Evolutionary conservation across 345 rosid genomes (phyloP).

Genomic region (Aethionema arabicum): DNA sequence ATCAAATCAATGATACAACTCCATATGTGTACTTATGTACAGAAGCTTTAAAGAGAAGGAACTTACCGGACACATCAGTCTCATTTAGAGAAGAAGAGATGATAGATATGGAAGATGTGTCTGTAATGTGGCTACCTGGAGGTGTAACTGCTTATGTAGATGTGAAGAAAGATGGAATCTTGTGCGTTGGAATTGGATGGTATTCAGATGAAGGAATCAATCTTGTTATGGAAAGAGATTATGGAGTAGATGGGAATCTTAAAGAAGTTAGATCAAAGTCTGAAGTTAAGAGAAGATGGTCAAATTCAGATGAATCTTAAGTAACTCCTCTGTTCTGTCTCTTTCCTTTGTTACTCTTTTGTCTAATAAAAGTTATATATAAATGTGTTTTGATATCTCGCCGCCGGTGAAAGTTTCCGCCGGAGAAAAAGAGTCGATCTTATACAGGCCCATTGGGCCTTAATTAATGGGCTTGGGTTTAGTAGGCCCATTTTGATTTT

Average conservation of each 20-base stretch:
- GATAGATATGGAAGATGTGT: conserved; percentile 67
- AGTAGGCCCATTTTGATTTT: conserved; percentile 11
- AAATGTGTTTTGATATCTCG: not conserved
- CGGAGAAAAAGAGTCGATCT: not conserved
- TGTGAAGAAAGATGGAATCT: conserved; percentile 65
- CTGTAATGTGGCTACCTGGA: conserved; percentile 83
- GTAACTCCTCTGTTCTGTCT: conserved; percentile 21
- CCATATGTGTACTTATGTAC: conserved; percentile 77
- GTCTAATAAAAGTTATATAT: conserved; percentile 13
- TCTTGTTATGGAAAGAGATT: conserved; percentile 91
- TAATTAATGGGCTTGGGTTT: not conserved
- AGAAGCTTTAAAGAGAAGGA: conserved; percentile 76
- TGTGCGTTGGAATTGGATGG: conserved; percentile 88
- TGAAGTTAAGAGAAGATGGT: conserved; percentile 84
- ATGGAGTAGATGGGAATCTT: conserved; percentile 75
- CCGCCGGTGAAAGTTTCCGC: not conserved
- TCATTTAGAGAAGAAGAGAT: conserved; percentile 84
- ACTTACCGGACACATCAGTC: conserved; percentile 57
- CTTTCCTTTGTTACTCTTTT: not conserved
- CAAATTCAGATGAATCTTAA: conserved; percentile 21
- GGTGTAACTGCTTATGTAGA: conserved; percentile 78
- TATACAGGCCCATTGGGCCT: conserved; percentile 6
- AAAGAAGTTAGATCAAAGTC: conserved; percentile 77
- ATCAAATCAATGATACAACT: conserved; percentile 37
- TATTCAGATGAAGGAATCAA: conserved; percentile 89